Base-by-base conservation (phyloP, 2,329 filamentous ascomycete genomes). In the Elsinoe batatas region DNA sequence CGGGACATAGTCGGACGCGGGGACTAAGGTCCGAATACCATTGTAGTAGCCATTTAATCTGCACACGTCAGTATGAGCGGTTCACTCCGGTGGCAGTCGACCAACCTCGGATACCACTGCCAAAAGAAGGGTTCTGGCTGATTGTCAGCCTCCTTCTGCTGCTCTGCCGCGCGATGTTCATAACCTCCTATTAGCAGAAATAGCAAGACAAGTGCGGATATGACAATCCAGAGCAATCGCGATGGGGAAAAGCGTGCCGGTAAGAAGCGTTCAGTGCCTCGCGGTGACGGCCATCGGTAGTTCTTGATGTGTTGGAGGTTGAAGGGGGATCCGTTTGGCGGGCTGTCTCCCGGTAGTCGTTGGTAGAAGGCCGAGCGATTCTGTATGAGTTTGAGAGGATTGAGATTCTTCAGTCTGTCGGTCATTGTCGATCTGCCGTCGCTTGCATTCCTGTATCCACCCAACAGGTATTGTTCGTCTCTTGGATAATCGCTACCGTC, bases 21-120 rank as follows among this genome's bases (percentile, higher is more conserved):
- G 68, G 18, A 76, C 74, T 12, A 77, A 64, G 18, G 70, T 75
- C 53, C 72, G 68, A 36, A 77, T 67, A 53, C 75, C 75, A 53
- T 74, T 76, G 65, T 73, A 77, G 62, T 72, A 76, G 40, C 72
- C 74, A 58, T 71, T 69, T 49, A 77, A 60, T 44, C 71, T 73
- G 60, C 17, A 20, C 38, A 22, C 7, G 54, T 58, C 35, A 58
- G 54, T 12, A 12, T 30, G 12, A 37, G 26, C 13, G 17, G 5
- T 15, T 12, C 8, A n/a, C 10, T 32, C n/a, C 35, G 22, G 5
- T 13, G 6, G 17, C 35, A 2, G 51, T 5, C 17, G 58, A 61
- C 67, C 65, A 65, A 72, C 71, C 69, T 64, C 37, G 69, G 64
- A 56, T 72, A 76, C 59, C 71, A 67, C 61, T 74, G 69, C 74